These are phyloP conservation scores for Trametopsis cervina DNA, from an alignment of 768 basidiomycete genomes.

Conservation along the genomic window DNA sequence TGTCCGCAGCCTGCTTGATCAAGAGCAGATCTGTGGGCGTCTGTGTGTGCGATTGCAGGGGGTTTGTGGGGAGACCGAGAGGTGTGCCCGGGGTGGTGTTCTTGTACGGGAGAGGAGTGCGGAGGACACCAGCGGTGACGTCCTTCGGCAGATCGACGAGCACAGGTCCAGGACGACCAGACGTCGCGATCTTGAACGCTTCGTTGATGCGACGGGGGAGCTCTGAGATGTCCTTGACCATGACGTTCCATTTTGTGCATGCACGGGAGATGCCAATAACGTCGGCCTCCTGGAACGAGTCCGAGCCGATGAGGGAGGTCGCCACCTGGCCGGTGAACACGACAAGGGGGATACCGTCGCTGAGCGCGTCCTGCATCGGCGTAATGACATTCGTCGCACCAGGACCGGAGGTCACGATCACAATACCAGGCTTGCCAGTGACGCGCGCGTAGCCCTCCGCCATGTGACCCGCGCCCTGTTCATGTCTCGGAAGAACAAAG, in stretches of 20 bases:
- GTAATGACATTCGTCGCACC: conserved; percentile 98
- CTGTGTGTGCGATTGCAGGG: conserved; percentile 49
- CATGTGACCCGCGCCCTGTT: conserved; percentile 99
- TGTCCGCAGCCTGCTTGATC: conserved; percentile 76
- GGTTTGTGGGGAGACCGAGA: conserved; percentile 68
- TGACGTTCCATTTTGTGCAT: conserved; percentile 99
- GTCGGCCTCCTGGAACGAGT: conserved; percentile 99
- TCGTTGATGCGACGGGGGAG: conserved; percentile 95
- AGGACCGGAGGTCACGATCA: conserved; percentile 96
- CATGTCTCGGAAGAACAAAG: conserved; percentile 92
- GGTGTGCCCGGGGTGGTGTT: conserved; percentile 77
- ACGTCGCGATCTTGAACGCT: conserved; percentile 98
- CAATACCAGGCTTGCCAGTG: conserved; percentile 96
- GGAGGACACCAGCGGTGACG: conserved; percentile 88
- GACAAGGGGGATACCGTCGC: conserved; percentile 89
- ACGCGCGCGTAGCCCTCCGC: conserved; percentile 97
- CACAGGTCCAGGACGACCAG: conserved; percentile 94
- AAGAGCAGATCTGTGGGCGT: conserved; percentile 53
- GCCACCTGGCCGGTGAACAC: conserved; percentile 99
- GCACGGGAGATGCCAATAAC: conserved; percentile 91
- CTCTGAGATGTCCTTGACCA: conserved; percentile 96
- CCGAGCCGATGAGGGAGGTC: conserved; percentile 96
- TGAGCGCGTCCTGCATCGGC: conserved; percentile 95
- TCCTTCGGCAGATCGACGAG: conserved; percentile 99
- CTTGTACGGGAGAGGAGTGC: conserved; percentile 77